These are phyloP conservation scores for Arthrobotrys entomopaga DNA, from an alignment of 2,329 filamentous ascomycete species.

Conservation along the genomic window DNA sequence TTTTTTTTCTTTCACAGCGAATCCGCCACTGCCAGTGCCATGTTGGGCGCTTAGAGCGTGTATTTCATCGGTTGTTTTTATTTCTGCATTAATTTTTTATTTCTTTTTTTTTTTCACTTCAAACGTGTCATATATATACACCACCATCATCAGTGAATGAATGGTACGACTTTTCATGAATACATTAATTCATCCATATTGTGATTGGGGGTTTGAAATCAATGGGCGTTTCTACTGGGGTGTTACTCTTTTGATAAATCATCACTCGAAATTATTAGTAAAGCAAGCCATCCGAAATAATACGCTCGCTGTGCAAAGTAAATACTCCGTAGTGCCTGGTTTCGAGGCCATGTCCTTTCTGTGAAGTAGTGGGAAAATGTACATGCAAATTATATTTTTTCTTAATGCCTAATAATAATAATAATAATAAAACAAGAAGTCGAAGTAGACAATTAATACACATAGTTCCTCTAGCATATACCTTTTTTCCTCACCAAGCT, in stretches of 20 bases:
- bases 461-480: background rate
- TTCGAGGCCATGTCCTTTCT: background rate
- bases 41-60: conserved; percentile 50
- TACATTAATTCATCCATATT: conserved; percentile 36
- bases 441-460: conserved; percentile 12
- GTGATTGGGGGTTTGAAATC: conserved; percentile 7
- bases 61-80: conserved; percentile 2
- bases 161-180: conserved; percentile 46
- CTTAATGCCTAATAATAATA: conserved; percentile 1
- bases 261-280: conserved; percentile 31
- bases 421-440: conserved; percentile 36
- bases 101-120: conserved; percentile 16
- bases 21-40: conserved; percentile 51
- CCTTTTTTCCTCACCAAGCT: conserved; percentile 73
- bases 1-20: conserved; percentile 24
- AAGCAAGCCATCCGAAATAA: background rate
- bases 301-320: too few relatives aligned
- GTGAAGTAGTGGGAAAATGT: background rate
- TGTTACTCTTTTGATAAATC: conserved; percentile 19
- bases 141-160: conserved; percentile 22
- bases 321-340: background rate
- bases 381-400: conserved; percentile 19
- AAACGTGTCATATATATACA: conserved; percentile 52
- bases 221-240: conserved; percentile 19
- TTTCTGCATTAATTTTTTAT: too few relatives aligned